A percentile compares a stretch with the other conserved stretches of the same genome.
Evolutionary conservation across 345 rosid species (phyloP).

Genomic region (Mangifera indica): DNA sequence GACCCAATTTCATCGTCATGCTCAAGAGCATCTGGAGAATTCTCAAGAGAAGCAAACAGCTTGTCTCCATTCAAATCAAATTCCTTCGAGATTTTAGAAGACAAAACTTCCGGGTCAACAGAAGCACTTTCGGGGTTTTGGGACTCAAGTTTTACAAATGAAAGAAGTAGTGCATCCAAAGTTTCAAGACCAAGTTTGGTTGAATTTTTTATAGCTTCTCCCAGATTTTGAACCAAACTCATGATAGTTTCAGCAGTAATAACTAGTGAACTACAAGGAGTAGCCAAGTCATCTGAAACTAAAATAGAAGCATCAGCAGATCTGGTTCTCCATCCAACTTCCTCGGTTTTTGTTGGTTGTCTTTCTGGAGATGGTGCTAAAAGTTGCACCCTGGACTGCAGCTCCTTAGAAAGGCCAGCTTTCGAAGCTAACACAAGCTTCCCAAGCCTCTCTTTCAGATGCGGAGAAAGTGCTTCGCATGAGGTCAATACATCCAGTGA

Average conservation of each 20-base stretch:
- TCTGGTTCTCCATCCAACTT: conserved; percentile 22
- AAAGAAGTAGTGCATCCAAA: conserved; percentile 40
- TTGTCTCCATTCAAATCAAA: conserved; percentile 35
- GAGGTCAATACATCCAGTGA: conserved; percentile 46
- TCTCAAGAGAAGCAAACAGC: conserved; percentile 36
- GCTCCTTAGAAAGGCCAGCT: conserved; percentile 24
- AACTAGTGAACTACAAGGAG: conserved; percentile 13
- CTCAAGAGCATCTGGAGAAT: conserved; percentile 13
- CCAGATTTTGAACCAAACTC: conserved; percentile 31
- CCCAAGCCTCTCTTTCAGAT: conserved; percentile 51
- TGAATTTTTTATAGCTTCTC: conserved; percentile 32
- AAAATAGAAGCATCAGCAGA: conserved; percentile 18
- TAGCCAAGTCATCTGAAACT: conserved; percentile 17
- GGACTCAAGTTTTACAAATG: conserved; percentile 26
- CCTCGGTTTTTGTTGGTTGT: conserved; percentile 10
- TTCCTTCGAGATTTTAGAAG: conserved; percentile 30
- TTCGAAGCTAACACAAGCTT: conserved; percentile 37
- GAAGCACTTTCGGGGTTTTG: conserved; percentile 13
- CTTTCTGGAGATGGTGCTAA: conserved; percentile 20
- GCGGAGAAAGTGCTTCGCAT: conserved; percentile 43
- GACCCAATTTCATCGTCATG: conserved; percentile 36
- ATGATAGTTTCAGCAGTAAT: conserved; percentile 20
- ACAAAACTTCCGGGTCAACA: conserved; percentile 28
- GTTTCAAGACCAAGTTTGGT: conserved; percentile 23
- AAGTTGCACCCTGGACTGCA: conserved; percentile 28